A percentile compares a stretch with the other conserved stretches of the same genome.
Conservation (phyloP, 257 asterid species). For the Verbena officinalis region DNA sequence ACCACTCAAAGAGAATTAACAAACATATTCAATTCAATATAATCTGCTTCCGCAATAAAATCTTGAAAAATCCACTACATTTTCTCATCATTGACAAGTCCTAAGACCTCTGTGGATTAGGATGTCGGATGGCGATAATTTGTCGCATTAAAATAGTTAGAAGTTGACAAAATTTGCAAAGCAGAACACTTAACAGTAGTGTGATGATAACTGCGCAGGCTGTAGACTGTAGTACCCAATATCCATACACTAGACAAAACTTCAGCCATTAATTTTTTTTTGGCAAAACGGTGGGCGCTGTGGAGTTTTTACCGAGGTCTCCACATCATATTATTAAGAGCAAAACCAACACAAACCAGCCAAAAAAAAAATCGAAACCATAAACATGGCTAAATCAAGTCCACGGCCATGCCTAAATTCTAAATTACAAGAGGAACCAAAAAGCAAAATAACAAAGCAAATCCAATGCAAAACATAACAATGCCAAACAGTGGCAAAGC, state of each 20-base stretch:
- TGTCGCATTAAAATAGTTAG: conserved; percentile 8
- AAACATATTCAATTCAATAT: background rate
- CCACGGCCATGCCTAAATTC: no score
- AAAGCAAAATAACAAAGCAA: no score
- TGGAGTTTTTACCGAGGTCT: no score
- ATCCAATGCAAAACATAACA: no score
- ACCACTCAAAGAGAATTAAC: background rate
- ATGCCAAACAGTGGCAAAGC: no score
- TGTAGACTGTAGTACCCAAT: background rate
- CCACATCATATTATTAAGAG: no score
- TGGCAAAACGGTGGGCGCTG: no score
- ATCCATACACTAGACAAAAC: background rate
- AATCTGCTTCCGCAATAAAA: background rate
- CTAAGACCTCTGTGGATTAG: background rate
- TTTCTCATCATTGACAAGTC: conserved; percentile 3
- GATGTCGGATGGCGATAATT: background rate
- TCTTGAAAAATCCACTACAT: background rate
- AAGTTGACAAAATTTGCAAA: background rate
- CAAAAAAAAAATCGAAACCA: no score
- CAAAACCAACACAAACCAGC: no score
- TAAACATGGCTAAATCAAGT: no score
- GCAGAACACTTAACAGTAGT: background rate
- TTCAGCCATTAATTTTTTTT: background rate
- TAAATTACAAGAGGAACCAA: no score
- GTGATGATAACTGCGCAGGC: background rate